Conservation (phyloP, 371 early-diverging fungal genomes). For the Ecytonucleospora hepatopenaei region DNA sequence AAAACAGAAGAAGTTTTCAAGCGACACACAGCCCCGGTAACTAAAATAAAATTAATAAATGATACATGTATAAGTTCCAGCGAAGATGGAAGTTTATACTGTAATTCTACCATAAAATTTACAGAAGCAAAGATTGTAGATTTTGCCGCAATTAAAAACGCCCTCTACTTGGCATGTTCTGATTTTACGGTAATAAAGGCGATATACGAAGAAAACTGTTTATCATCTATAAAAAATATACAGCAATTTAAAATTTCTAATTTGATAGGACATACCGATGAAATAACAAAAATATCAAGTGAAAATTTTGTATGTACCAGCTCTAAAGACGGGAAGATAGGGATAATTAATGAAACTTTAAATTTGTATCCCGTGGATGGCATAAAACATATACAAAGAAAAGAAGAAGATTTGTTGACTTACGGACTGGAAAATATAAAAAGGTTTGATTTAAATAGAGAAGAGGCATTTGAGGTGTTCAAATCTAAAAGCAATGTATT, state of each 20-base stretch:
- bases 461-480: background rate
- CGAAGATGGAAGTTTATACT: conserved; percentile 17
- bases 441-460: conserved; percentile 3
- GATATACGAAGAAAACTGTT: conserved; percentile 17
- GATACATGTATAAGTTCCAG: background rate
- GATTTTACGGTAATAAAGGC: background rate
- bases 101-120: background rate
- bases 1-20: background rate
- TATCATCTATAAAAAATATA: background rate
- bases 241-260: background rate
- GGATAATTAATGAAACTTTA: background rate
- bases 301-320: conserved; percentile 9
- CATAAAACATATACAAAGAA: background rate
- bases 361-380: conserved; percentile 3
- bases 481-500: background rate
- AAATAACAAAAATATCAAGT: background rate
- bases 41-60: background rate
- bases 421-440: conserved; percentile 3
- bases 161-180: too few species aligned
- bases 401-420: background rate
- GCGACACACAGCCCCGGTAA: conserved; percentile 1
- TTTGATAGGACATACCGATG: conserved; percentile 8
- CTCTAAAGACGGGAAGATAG: conserved; percentile 10
- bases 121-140: conserved; percentile 1
- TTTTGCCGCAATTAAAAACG: too few species aligned